phyloP scores from a whole-genome alignment of 2,329 filamentous ascomycete species.

The Phialophora macrospora region DNA sequence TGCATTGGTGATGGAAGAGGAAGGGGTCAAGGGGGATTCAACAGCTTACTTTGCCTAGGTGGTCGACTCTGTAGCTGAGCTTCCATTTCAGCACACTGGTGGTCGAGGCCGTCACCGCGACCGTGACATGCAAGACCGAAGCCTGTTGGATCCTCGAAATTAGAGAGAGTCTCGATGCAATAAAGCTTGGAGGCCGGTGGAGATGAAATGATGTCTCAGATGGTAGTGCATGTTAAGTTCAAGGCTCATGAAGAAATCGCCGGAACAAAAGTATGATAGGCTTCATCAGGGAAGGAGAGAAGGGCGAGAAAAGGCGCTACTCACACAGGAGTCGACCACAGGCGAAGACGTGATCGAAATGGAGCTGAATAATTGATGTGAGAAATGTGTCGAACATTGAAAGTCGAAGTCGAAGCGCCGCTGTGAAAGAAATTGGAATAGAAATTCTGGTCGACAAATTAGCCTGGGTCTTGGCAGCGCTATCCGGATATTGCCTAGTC shows the following conservation, averaged over 20 bases:
- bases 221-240: constrained; percentile 66
- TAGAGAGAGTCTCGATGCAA: background rate
- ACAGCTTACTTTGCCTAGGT: background rate
- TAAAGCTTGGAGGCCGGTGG: background rate
- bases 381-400: background rate
- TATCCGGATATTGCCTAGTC: background rate
- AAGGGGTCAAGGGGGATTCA: background rate
- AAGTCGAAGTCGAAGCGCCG: background rate
- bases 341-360: background rate
- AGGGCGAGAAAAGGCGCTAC: background rate
- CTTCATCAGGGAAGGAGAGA: constrained; percentile 38
- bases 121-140: background rate
- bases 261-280: constrained; percentile 58
- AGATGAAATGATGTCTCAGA: constrained; percentile 50
- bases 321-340: background rate
- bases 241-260: constrained; percentile 61
- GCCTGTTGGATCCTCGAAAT: background rate
- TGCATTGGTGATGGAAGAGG: background rate
- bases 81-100: background rate
- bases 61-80: background rate
- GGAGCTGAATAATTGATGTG: background rate
- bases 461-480: background rate
- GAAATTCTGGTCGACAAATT: background rate
- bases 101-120: background rate
- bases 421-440: background rate